Base-by-base conservation (phyloP, 2,329 filamentous ascomycete species). In the Davidsoniella neocaledoniae region DNA sequence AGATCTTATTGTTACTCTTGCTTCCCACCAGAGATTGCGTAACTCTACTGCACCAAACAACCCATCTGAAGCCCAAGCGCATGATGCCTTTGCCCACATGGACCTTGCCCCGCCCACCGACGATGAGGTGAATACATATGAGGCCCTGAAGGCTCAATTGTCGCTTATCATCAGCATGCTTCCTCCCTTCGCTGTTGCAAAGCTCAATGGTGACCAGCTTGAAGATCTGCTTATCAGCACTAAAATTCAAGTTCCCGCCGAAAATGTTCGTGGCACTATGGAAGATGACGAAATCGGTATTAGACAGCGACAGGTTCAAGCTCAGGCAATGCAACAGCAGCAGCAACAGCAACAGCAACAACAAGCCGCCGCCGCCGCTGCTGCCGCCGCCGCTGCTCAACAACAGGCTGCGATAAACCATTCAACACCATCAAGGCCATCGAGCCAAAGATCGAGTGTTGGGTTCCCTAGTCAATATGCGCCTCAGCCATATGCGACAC, bases 201-300 rank as follows among this genome's bases (percentile, higher is more conserved):
- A 91, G 58, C 68, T 94, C 54, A 81, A 93, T 58, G 86, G 86
- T 8, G 83, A 93, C 60, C 83, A 87, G 61, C 66, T 94, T n/a
- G 81, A 81, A 26, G 83, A 87, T 52, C 68, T 94, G 44, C 81
- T 85, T 54, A 82, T 94, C 60, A 90, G 81, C 65, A 85, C 79
- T 43, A 86, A 79, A 60, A 74, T 94, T 17, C 67, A 86, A 53
- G 69, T 93, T 43, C 77, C 83, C 53, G 78, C 74, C 5, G 78
- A 81, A 47, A 78, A 86, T 58, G 84, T 84, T 62, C 76, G 74
- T 55, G 87, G 87, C 4, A 77, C 82, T 3, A 80, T 93, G 76
- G 86, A 93, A 57, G 85, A 90, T 57, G 86, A 94, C 56, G 82
- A 86, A 55, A 71, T 71, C 38, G 74, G 73, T 39, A 62, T 72